phyloP scores from a whole-genome alignment of 306 rosid genomes.

The Nissolia schottii region DNA sequence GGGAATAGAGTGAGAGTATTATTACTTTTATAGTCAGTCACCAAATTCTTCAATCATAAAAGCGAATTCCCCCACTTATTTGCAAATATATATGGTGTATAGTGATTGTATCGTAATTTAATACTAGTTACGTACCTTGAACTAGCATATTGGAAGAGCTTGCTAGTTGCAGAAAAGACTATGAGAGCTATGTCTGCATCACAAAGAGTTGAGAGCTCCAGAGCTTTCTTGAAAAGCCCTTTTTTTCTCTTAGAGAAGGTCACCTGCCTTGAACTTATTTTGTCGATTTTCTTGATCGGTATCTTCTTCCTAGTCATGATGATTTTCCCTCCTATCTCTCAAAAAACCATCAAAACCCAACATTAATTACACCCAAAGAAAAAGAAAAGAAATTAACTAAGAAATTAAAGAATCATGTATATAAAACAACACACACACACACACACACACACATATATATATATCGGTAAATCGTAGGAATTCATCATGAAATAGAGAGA shows the following conservation, averaged over 20 bases:
- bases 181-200: slow-evolving; percentile 57
- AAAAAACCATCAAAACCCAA: background rate
- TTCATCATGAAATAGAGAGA: slow-evolving; percentile 5
- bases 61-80: too few relatives aligned
- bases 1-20: too few relatives aligned
- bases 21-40: too few relatives aligned
- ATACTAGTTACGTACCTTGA: too few relatives aligned
- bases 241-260: slow-evolving; percentile 55
- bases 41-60: too few relatives aligned
- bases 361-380: background rate
- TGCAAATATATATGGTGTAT: too few relatives aligned
- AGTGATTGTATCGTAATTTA: background rate
- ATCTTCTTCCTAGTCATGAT: slow-evolving; percentile 56
- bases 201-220: slow-evolving; percentile 49
- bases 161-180: slow-evolving; percentile 45
- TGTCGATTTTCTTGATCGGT: slow-evolving; percentile 48
- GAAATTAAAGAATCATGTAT: background rate
- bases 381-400: too few relatives aligned
- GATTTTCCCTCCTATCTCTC: slow-evolving; percentile 27
- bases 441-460: too few relatives aligned
- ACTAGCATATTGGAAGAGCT: slow-evolving; percentile 46
- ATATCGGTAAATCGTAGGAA: background rate
- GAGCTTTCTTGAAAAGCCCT: slow-evolving; percentile 57
- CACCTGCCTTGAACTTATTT: slow-evolving; percentile 47
- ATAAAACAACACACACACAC: background rate